Percentiles rank a stretch among this genome's conserved stretches.
These are phyloP conservation scores for Macadamia integrifolia DNA, from an alignment of 164 flowering plant species.

Conservation along the genomic window DNA sequence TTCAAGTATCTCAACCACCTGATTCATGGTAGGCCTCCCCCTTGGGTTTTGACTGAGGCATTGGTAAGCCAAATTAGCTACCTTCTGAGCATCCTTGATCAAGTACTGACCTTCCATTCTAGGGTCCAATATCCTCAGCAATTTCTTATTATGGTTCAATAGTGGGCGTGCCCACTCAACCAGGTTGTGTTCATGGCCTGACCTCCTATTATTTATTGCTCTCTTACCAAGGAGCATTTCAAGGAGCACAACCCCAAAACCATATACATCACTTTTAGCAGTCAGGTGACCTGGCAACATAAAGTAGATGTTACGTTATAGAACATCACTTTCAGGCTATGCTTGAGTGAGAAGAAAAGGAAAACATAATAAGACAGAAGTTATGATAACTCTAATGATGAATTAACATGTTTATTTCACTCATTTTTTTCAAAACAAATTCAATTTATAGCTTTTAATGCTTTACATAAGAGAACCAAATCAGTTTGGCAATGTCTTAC, in stretches of 20 bases:
- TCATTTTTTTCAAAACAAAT: no score
- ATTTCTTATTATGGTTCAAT: constrained; percentile 61
- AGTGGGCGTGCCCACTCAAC: constrained; percentile 96
- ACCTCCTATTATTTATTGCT: constrained; percentile 83
- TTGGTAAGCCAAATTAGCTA: constrained; percentile 70
- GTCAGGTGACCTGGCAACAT: constrained; percentile 71
- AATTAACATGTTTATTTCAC: no score
- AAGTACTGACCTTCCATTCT: constrained; percentile 88
- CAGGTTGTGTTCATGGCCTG: constrained; percentile 81
- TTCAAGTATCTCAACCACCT: constrained; percentile 78
- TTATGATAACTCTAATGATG: no score
- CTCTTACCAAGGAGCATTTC: constrained; percentile 91
- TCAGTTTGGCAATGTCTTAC: constrained; percentile 33
- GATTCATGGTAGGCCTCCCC: constrained; percentile 81
- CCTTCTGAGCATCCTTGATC: constrained; percentile 48
- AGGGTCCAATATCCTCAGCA: constrained; percentile 66
- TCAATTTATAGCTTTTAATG: no score
- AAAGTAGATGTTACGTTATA: constrained; percentile 1
- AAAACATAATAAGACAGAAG: no score
- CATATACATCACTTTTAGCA: constrained; percentile 54
- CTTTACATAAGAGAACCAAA: no score
- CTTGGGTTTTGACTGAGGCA: constrained; percentile 94
- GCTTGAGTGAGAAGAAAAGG: not conserved
- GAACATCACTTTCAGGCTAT: not conserved
- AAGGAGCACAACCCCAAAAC: constrained; percentile 58